Evolutionary conservation across 139 green algal species (phyloP).

Genomic region (Ettlia oleoabundans): DNA sequence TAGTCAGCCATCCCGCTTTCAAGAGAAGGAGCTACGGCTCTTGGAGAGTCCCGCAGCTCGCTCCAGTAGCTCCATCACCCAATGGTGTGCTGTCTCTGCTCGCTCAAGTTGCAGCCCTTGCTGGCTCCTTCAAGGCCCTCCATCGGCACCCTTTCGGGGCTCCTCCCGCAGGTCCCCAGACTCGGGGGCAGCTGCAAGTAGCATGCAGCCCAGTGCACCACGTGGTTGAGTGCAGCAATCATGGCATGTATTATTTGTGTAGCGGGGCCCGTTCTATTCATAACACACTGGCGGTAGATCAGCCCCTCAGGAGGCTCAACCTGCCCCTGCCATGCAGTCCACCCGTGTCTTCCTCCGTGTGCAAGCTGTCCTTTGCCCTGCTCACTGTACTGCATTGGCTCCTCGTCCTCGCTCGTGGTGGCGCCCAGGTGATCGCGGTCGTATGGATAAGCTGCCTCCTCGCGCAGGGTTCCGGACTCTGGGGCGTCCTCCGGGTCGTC

Average conservation of each 20-base stretch:
- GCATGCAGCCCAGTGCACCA: background rate
- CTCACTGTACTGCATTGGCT: background rate
- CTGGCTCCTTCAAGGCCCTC: too few relatives aligned
- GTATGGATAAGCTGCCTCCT: background rate
- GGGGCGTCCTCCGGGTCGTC: background rate
- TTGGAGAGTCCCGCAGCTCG: too few relatives aligned
- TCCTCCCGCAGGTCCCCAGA: background rate
- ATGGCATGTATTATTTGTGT: too few relatives aligned
- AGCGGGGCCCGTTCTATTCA: too few relatives aligned
- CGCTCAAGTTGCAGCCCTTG: too few relatives aligned
- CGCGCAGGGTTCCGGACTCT: background rate
- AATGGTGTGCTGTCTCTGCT: too few relatives aligned
- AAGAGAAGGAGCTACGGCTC: too few relatives aligned
- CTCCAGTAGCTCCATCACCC: too few relatives aligned
- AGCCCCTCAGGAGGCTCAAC: background rate
- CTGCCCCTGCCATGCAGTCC: background rate
- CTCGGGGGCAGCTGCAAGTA: background rate
- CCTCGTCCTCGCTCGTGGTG: background rate
- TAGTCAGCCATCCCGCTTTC: too few relatives aligned
- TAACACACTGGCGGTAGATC: background rate
- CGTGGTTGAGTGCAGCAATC: too few relatives aligned
- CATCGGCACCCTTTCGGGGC: too few relatives aligned
- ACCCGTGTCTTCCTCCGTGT: background rate
- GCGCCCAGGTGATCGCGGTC: background rate
- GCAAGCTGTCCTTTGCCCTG: background rate